These are phyloP conservation scores for Lactifluus piperatus DNA, from an alignment of 768 basidiomycete genomes.

Conservation along the genomic window DNA sequence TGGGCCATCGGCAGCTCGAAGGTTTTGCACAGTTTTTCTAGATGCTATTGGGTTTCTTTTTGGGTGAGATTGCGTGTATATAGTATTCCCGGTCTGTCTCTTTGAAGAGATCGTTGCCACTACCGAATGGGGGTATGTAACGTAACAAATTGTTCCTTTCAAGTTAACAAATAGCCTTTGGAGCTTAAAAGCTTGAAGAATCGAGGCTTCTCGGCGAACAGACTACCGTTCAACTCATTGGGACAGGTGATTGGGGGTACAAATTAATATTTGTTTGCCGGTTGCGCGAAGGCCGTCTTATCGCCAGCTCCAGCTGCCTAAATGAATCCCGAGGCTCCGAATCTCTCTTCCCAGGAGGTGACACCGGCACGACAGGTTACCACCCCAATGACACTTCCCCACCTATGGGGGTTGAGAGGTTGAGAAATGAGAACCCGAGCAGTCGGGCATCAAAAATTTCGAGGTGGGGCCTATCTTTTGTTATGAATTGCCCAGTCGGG, in stretches of 20 bases:
- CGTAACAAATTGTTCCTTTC: neutral
- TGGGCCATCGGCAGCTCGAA: neutral
- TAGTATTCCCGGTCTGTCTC: too few relatives aligned
- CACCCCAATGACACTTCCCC: neutral
- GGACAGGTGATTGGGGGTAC: neutral
- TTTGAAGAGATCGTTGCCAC: too few relatives aligned
- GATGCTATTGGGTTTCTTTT: too few relatives aligned
- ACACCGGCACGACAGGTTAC: neutral
- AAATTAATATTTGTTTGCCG: neutral
- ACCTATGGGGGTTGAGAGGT: neutral
- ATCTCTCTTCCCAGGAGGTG: neutral
- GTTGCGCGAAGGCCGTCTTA: neutral
- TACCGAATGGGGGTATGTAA: neutral
- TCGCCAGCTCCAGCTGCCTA: neutral
- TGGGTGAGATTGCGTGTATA: too few relatives aligned
- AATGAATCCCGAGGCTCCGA: neutral
- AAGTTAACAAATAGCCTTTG: neutral
- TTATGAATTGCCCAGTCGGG: neutral
- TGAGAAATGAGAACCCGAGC: neutral
- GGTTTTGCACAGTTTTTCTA: neutral
- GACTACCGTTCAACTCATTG: neutral
- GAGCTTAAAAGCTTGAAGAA: neutral
- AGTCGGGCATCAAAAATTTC: neutral
- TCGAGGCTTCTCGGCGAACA: neutral
- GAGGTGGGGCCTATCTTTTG: neutral